Base-by-base conservation (phyloP, 176 grass and related monocot species). In the Oryza meridionalis region DNA sequence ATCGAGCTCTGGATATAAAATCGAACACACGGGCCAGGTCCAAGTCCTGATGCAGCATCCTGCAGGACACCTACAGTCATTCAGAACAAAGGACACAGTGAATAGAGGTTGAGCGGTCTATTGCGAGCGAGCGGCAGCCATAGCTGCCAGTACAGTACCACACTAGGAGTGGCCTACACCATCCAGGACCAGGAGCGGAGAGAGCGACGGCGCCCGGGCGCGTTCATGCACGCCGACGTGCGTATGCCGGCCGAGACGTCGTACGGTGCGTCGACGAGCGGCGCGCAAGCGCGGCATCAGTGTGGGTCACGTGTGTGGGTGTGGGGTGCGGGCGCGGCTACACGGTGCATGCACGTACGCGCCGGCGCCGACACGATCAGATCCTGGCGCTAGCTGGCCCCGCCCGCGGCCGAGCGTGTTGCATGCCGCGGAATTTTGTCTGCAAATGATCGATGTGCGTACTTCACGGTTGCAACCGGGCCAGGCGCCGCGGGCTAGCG, bases 71-170 rank as follows among this genome's bases (percentile, higher is more conserved):
- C n/a, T 24, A 11, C 21, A 43, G 25, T 2, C 40, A 64, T 42
- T 33, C 11, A 63, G 9, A 25, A 14, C 37, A 16, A 16, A 27
- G 29, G 15, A 35, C 49, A 24, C 16, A 7, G 17, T 2, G 6
- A 32, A 51, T 14, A 51, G 79, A 59, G 67, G 81, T 73, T 65
- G 81, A 74, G 81, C 26, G 17, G 81, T 75, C 81, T 9, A 83
- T 73, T 66, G 16, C 10, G 69, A 82, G 42, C 9, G 53, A n/a
- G 53, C 53, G 19, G 53, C 53, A 7, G 53, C 53, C 16, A 22
- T 69, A 83, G 81, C 42, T 65, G 70, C 58, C 4, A 8, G 7
- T 24, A 62, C 58, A 22, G 58, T 62, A 24, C 58, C 3, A 21
- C 6, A 3, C n/a, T 24, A 58, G 53, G 19, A 58, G 1, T 51